A percentile compares a stretch with the other conserved stretches of the same genome.
These are phyloP conservation scores for Xylaria sp. DNA, from an alignment of 2,329 filamentous ascomycete genomes.

Conservation along the genomic window DNA sequence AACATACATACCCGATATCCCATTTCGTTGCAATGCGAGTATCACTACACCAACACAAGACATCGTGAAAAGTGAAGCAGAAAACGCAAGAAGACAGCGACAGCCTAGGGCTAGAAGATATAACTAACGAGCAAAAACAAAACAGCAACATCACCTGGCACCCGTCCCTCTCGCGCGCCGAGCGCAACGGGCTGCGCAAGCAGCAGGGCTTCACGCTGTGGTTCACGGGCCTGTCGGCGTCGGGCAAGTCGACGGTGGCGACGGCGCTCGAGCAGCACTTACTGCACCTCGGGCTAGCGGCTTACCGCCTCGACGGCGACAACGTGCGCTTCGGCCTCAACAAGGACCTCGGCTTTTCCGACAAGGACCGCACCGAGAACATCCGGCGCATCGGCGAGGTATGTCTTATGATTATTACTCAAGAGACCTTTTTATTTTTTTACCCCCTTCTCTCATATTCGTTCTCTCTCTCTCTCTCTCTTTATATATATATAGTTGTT, in stretches of 20 bases:
- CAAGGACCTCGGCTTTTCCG: conserved; percentile 95
- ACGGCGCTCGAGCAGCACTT: conserved; percentile 97
- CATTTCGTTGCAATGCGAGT: neutral
- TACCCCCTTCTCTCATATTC: neutral
- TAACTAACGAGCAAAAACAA: conserved; percentile 18
- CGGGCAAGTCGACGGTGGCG: conserved; percentile 96
- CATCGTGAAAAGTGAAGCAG: neutral
- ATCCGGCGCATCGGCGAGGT: conserved; percentile 93
- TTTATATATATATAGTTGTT: too few relatives aligned
- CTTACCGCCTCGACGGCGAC: conserved; percentile 96
- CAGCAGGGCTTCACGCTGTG: conserved; percentile 95
- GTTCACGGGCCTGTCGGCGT: conserved; percentile 96
- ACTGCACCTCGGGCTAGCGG: conserved; percentile 81
- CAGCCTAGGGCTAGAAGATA: neutral
- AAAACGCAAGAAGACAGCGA: neutral
- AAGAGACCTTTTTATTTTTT: too few relatives aligned
- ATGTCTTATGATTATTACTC: too few relatives aligned
- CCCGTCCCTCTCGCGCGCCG: conserved; percentile 78
- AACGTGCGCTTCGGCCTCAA: conserved; percentile 98
- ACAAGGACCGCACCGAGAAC: conserved; percentile 95
- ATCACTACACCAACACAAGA: neutral
- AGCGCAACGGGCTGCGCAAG: conserved; percentile 78
- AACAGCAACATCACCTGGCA: conserved; percentile 91
- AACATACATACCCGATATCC: neutral
- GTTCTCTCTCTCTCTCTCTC: too few relatives aligned